Evolutionary conservation across 768 basidiomycete genomes (phyloP), one percentile per base, ranked within the genome.

Genomic region (Mycena kentingensis): DNA sequence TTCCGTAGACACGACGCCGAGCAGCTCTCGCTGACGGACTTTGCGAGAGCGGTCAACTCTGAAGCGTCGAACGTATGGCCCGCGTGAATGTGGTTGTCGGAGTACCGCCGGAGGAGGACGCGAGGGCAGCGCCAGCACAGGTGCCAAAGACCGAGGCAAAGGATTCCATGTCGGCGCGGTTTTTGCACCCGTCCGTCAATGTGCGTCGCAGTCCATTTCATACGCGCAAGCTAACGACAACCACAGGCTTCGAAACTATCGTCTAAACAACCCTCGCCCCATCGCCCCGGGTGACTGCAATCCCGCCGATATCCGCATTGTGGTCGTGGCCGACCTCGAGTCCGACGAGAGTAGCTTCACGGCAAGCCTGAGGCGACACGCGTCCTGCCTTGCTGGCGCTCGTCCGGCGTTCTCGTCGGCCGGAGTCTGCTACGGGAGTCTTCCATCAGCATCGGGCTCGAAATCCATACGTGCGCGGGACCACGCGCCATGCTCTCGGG

Each of bases 321-420:
- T 87, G 49, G 73, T 81, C n/a, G 80, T 91, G 1, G 78, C 91
- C 26, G 92, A 93, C 59, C 78, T 98, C 31, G 95, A 98, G 65
- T 86, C 98, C 34, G 95, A 98, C 70, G 95, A 98, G 73, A 93
- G 91, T 60, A 93, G 92, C 61, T 69, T 98, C 44, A 98, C n/a
- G n/a, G n/a, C n/a, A n/a, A n/a, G n/a, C n/a, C n/a, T n/a, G n/a
- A n/a, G n/a, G n/a, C n/a, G n/a, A n/a, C n/a, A n/a, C n/a, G n/a
- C n/a, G n/a, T n/a, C n/a, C n/a, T n/a, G n/a, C n/a, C n/a, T n/a
- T n/a, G n/a, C n/a, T n/a, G n/a, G n/a, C n/a, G n/a, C n/a, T n/a
- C n/a, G n/a, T n/a, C n/a, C n/a, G n/a, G n/a, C n/a, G n/a, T n/a
- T n/a, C n/a, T n/a, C n/a, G n/a, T n/a, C n/a, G n/a, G n/a, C n/a